These are phyloP conservation scores for Metarhizium brunneum DNA, from an alignment of 2,329 filamentous ascomycete genomes.

Conservation along the genomic window DNA sequence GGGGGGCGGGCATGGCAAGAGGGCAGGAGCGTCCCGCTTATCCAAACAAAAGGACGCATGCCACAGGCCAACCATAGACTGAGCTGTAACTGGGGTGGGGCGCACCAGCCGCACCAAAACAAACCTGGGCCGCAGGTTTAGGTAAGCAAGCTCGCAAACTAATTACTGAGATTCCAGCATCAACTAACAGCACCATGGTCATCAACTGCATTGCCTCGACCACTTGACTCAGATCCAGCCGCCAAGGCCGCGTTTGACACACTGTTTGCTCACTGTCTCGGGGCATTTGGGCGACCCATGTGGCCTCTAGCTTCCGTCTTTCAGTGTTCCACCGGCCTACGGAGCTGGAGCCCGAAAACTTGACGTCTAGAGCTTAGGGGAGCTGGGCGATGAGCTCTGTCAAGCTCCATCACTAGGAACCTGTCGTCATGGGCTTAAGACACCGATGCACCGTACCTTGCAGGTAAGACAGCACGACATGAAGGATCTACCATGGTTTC, in stretches of 20 bases:
- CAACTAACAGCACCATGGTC: too few relatives aligned
- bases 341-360: too few relatives aligned
- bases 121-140: constrained; percentile 10
- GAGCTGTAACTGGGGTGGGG: neutral
- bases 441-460: constrained; percentile 1
- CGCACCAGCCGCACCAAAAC: constrained; percentile 4
- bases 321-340: too few relatives aligned
- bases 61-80: neutral
- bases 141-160: constrained; percentile 14
- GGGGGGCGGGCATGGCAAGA: neutral
- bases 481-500: neutral
- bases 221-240: too few relatives aligned
- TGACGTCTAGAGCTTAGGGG: too few relatives aligned
- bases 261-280: too few relatives aligned
- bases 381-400: too few relatives aligned
- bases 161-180: constrained; percentile 16
- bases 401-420: neutral
- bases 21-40: neutral
- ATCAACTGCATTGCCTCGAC: too few relatives aligned
- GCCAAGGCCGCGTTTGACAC: too few relatives aligned
- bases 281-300: too few relatives aligned
- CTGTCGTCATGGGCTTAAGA: neutral
- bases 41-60: constrained; percentile 1
- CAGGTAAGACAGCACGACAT: neutral
- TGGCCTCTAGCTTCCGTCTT: too few relatives aligned